Conservation (phyloP, 225 moss, liverwort and hornwort genomes). For the Straminergon stramineum region DNA sequence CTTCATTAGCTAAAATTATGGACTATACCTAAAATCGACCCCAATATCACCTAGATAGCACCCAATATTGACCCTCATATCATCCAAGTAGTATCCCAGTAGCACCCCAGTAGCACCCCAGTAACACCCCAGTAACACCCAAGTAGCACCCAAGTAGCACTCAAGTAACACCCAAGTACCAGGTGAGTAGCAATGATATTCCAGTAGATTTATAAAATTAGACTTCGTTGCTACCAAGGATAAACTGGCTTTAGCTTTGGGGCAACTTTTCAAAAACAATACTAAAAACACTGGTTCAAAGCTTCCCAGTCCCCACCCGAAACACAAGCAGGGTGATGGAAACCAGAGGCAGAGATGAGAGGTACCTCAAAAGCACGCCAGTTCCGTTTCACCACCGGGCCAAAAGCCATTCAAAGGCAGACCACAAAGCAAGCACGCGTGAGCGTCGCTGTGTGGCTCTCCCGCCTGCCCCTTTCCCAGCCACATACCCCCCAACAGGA, state of each 20-base stretch:
- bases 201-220: neutral
- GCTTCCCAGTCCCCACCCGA: neutral
- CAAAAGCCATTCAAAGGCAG: neutral
- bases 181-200: neutral
- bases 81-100: no score
- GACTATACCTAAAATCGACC: no score
- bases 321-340: neutral
- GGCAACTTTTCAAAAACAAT: neutral
- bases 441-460: neutral
- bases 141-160: no score
- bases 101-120: neutral
- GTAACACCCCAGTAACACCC: neutral
- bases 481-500: conserved; percentile 1
- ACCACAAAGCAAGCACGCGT: neutral
- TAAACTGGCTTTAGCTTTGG: no score
- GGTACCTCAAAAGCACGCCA: neutral
- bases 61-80: no score
- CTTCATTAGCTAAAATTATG: no score
- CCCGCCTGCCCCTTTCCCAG: conserved; percentile 4
- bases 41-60: neutral
- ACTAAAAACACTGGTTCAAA: neutral
- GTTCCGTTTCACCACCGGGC: neutral
- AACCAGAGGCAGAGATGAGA: neutral
- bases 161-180: no score
- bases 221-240: neutral